These are phyloP conservation scores for Globisporangium apiculatum DNA, from an alignment of 352 stramenopile species.

Conservation along the genomic window DNA sequence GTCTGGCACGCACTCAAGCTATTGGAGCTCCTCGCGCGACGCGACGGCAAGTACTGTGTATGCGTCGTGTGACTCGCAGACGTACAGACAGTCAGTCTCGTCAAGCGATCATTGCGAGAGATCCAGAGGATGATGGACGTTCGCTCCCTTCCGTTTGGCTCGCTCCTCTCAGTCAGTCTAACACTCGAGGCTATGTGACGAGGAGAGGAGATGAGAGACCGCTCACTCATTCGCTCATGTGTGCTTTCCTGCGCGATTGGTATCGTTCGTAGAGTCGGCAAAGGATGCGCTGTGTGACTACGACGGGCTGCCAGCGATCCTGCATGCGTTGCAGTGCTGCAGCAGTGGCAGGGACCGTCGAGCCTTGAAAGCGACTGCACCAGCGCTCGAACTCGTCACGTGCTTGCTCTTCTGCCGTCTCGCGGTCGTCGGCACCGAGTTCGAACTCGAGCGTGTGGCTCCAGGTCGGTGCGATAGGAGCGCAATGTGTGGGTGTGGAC, in stretches of 20 bases:
- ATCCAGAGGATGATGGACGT: neutral
- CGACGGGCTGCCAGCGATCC: constrained; percentile 1
- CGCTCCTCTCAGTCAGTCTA: too few relatives aligned
- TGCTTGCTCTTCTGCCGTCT: constrained; percentile 51
- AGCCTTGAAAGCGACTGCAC: neutral
- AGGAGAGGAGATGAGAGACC: neutral
- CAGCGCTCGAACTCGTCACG: constrained; percentile 32
- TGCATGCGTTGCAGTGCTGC: neutral
- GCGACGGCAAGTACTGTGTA: constrained; percentile 17
- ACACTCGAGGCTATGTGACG: neutral
- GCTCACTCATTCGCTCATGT: neutral
- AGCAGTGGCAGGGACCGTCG: neutral
- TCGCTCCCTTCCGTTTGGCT: neutral
- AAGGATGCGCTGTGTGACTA: constrained; percentile 35
- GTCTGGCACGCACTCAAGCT: constrained; percentile 57
- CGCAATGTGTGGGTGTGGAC: too few relatives aligned
- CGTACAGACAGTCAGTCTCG: too few relatives aligned
- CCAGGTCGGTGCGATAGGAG: neutral
- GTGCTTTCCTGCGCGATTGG: neutral
- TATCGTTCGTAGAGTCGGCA: constrained; percentile 19
- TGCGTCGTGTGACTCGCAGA: neutral
- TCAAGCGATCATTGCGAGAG: neutral
- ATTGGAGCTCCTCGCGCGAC: constrained; percentile 30
- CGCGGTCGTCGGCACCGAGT: constrained; percentile 11
- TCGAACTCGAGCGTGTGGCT: constrained; percentile 15